phyloP scores from a whole-genome alignment of 441 rosid species.

The Macaranga tanarius region DNA sequence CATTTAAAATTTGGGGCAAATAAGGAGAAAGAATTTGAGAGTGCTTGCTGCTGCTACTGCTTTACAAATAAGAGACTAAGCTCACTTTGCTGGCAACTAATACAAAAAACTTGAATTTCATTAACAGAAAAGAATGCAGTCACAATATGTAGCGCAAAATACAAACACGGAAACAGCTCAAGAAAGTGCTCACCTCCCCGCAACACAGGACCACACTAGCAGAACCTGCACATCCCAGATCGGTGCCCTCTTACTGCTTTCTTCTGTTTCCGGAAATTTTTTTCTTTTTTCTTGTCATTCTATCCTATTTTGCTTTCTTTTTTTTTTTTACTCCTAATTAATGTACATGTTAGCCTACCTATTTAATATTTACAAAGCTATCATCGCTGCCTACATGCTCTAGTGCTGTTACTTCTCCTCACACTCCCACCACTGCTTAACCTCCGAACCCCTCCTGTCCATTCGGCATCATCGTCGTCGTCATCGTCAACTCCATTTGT shows the following conservation, averaged over 20 bases:
- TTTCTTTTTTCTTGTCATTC: conserved; percentile 24
- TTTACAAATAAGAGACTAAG: neutral
- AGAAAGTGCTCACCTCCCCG: neutral
- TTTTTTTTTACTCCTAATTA: conserved; percentile 31
- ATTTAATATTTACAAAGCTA: conserved; percentile 39
- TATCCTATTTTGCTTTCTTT: conserved; percentile 36
- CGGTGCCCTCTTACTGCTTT: neutral
- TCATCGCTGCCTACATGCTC: conserved; percentile 48
- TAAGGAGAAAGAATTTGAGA: neutral
- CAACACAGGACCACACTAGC: neutral
- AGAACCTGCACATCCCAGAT: conserved; percentile 12
- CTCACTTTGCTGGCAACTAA: neutral
- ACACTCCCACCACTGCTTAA: conserved; percentile 35
- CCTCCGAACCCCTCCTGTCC: conserved; percentile 52
- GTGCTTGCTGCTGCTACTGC: neutral
- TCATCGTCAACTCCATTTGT: conserved; percentile 38
- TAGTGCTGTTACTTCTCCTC: conserved; percentile 44
- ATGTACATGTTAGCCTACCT: conserved; percentile 64
- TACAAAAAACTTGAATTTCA: conserved; percentile 26
- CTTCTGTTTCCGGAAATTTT: conserved; percentile 25
- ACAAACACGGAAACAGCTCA: conserved; percentile 30
- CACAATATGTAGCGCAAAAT: conserved; percentile 21
- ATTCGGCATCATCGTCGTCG: conserved; percentile 48
- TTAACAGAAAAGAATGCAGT: conserved; percentile 30
- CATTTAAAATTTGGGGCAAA: too few species aligned